A percentile compares a stretch with the other conserved stretches of the same genome.
These are phyloP conservation scores for Penicillium glabrum DNA, from an alignment of 2,329 filamentous ascomycete genomes.

Conservation along the genomic window DNA sequence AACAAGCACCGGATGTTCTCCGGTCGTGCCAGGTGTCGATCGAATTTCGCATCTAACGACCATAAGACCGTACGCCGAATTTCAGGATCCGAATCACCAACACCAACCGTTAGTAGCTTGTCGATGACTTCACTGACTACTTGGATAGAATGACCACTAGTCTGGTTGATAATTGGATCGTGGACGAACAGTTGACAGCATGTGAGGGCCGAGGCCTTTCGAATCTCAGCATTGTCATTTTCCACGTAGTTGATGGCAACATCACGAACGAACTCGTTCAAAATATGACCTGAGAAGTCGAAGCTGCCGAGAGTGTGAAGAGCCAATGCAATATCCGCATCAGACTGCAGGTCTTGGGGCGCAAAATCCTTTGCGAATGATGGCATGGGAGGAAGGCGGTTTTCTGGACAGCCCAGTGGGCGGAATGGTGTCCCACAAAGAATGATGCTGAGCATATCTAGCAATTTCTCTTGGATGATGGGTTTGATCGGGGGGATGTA, in stretches of 20 bases:
- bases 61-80: conserved; percentile 87
- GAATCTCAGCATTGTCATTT: conserved; percentile 88
- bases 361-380: conserved; percentile 88
- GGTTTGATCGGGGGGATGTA: conserved; percentile 94
- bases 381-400: conserved; percentile 76
- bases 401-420: conserved; percentile 85
- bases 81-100: conserved; percentile 84
- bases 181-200: conserved; percentile 97
- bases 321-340: conserved; percentile 86
- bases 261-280: conserved; percentile 98
- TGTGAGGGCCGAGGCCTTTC: conserved; percentile 90
- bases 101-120: conserved; percentile 89
- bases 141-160: conserved; percentile 92
- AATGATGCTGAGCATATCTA: conserved; percentile 93
- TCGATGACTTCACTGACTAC: conserved; percentile 98
- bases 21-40: conserved; percentile 92
- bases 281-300: conserved; percentile 83
- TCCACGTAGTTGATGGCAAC: conserved; percentile 98
- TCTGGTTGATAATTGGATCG: conserved; percentile 97
- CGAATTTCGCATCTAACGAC: conserved; percentile 89
- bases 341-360: conserved; percentile 74
- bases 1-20: conserved; percentile 97
- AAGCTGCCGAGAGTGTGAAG: conserved; percentile 97
- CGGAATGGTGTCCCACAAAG: conserved; percentile 90
- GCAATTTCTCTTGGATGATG: conserved; percentile 86